Evolutionary conservation across 148 eudicot species (phyloP).

Genomic region (Simmondsia chinensis): DNA sequence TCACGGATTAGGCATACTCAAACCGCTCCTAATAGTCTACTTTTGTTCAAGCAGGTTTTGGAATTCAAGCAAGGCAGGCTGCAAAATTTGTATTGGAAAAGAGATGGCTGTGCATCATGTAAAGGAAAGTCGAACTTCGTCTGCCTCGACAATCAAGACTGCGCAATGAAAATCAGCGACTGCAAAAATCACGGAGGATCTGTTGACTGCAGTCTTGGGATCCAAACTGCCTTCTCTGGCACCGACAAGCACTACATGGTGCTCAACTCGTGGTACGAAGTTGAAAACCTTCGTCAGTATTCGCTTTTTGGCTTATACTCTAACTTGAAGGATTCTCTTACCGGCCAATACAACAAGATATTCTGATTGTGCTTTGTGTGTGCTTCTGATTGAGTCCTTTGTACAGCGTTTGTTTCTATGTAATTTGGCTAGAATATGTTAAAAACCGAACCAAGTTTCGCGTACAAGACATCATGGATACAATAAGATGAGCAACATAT

Average conservation of each 20-base stretch:
- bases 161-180: conserved; percentile 51
- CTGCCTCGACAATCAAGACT: conserved; percentile 75
- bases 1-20: too few species aligned
- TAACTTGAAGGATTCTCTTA: conserved; percentile 57
- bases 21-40: too few species aligned
- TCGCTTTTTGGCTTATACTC: conserved; percentile 65
- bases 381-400: too few species aligned
- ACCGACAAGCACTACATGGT: conserved; percentile 71
- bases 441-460: too few species aligned
- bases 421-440: too few species aligned
- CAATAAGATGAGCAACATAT: too few species aligned
- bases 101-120: conserved; percentile 81
- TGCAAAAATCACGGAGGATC: conserved; percentile 66
- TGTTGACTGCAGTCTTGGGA: conserved; percentile 80
- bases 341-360: conserved; percentile 58
- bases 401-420: too few species aligned
- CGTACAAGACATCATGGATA: too few species aligned
- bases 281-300: conserved; percentile 71
- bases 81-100: conserved; percentile 84
- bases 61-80: conserved; percentile 82
- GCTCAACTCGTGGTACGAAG: conserved; percentile 85
- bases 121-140: conserved; percentile 56
- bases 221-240: conserved; percentile 86
- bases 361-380: conserved; percentile 28
- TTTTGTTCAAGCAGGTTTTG: conserved; percentile 36